phyloP scores from a whole-genome alignment of 176 grass and related monocot species.

The Zea mays region Zm-B73-REFERENCE-NAM-5.0 NC_050096.1:52103501-52104000 shows the following conservation, averaged over 20 bases:
- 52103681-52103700: not conserved
- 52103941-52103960: not conserved
- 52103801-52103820: constrained; percentile 11
- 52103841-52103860: not conserved
- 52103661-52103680: not conserved
- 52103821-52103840: not conserved
- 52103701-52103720: constrained; percentile 69
- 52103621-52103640: constrained; percentile 76
- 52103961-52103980: not conserved
- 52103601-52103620: constrained; percentile 65
- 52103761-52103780: constrained; percentile 76
- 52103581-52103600: constrained; percentile 70
- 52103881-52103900: not conserved
- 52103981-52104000: not conserved
- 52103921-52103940: not conserved
- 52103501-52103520: constrained; percentile 31
- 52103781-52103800: constrained; percentile 68
- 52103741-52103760: constrained; percentile 73
- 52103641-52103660: not conserved
- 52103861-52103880: not conserved
- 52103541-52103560: constrained; percentile 54
- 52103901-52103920: not conserved
- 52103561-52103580: constrained; percentile 79
- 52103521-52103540: constrained; percentile 64
- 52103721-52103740: constrained; percentile 88